Base-by-base conservation (phyloP, 2,329 filamentous ascomycete genomes). In the Periconia digitata region DNA sequence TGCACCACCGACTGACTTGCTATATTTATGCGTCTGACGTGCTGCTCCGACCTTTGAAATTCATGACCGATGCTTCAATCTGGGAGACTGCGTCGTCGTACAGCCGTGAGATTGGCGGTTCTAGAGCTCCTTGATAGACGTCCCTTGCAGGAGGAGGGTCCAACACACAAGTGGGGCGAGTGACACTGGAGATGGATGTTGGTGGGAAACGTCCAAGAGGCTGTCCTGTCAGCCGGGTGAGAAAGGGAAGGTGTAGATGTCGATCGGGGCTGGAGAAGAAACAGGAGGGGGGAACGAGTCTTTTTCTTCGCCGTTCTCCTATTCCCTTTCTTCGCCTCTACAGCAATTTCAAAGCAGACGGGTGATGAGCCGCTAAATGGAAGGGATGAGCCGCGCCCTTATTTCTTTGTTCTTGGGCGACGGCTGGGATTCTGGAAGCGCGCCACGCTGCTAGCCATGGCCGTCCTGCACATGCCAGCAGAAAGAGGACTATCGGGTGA, bases 301-400 rank as follows among this genome's bases (percentile, higher is more conserved):
- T 12, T 32, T 32, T 32, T 32, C 10, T 32, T 32, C 27, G 12
- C 8, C 27, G 47, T 18, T 43, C 48, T 46, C 55, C 47, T 49
- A 44, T 44, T 43, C 35, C 29, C 39, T 51, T 50, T 54, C 40
- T 47, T 59, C 51, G 52, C 53, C 44, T 44, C 37, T 47, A 47
- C 37, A 47, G 50, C 51, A 32, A 32, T 32, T 32, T 32, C 27
- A 32, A 32, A 32, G 27, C 27, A 32, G 55, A 47, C 35, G 56
- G 45, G 45, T 51, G 49, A 49, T 46, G 51, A 46, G 36, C 44
- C 36, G 36, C 23, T 39, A 52, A 44, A 37, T n/a, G n/a, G n/a
- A 44, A 53, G 58, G 59, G 61, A 60, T 39, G 44, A 56, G 51
- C 52, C 46, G 51, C 55, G 45, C 56, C 22, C 62, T 64, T 64